Conservation (phyloP, 805 yeast genomes). For the Hanseniaspora guilliermondii region DNA sequence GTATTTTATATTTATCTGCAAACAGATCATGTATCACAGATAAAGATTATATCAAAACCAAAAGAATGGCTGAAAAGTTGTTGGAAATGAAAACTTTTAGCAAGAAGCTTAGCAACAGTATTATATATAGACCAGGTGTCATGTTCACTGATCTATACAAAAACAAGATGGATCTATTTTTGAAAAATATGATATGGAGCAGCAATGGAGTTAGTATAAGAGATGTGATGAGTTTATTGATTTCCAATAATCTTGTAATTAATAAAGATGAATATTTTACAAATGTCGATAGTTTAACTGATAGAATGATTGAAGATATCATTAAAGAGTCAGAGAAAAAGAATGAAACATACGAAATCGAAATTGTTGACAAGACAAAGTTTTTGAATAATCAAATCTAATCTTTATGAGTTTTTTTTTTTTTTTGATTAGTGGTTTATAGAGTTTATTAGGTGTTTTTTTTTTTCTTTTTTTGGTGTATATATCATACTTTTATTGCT, state of each 20-base stretch:
- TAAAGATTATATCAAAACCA: conserved; percentile 2
- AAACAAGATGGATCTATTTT: neutral
- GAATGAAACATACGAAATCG: neutral
- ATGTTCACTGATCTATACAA: conserved; percentile 3
- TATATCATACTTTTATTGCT: too few species aligned
- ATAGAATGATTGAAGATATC: conserved; percentile 1
- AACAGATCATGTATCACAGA: neutral
- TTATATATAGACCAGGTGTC: conserved; percentile 2
- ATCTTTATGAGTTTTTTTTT: neutral
- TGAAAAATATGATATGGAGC: neutral
- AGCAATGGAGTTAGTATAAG: neutral
- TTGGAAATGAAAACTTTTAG: neutral
- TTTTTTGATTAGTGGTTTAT: too few species aligned
- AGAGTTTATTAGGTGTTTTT: neutral
- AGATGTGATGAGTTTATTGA: conserved; percentile 9
- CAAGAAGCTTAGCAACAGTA: neutral
- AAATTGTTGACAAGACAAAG: neutral
- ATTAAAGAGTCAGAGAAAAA: neutral
- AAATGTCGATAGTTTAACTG: neutral
- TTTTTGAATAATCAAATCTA: neutral
- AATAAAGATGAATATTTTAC: conserved; percentile 4
- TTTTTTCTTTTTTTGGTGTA: neutral
- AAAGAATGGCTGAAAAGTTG: conserved; percentile 2
- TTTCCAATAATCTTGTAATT: neutral
- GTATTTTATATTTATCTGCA: conserved; percentile 4